phyloP scores from a whole-genome alignment of 202 grass and related monocot species.

The Panicum virgatum region DNA sequence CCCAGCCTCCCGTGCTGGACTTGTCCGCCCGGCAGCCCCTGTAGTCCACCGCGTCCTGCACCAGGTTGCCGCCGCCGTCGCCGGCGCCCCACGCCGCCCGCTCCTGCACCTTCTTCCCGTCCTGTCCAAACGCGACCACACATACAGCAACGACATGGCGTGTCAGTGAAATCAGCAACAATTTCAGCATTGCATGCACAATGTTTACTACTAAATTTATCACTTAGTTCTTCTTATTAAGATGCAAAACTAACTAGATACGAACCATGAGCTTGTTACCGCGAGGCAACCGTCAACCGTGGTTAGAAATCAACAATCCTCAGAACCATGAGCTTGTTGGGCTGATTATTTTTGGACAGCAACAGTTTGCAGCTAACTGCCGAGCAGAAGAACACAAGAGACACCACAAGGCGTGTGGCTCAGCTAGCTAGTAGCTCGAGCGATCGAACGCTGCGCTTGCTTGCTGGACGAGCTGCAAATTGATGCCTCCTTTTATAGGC shows the following conservation, averaged over 20 bases:
- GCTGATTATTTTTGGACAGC: no score
- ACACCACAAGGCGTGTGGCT: background rate
- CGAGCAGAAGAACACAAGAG: background rate
- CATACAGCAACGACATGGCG: background rate
- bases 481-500: slow-evolving; percentile 43
- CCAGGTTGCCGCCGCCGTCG: slow-evolving; percentile 24
- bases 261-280: no score
- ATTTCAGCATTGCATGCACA: background rate
- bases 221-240: background rate
- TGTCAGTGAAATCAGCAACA: background rate
- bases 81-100: slow-evolving; percentile 14
- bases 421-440: background rate
- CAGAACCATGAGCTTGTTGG: slow-evolving; percentile 19
- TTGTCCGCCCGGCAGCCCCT: slow-evolving; percentile 61
- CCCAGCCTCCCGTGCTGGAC: slow-evolving; percentile 78
- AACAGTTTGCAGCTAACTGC: background rate
- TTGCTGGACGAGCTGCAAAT: slow-evolving; percentile 31
- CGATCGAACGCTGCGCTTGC: background rate
- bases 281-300: no score
- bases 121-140: slow-evolving; percentile 26
- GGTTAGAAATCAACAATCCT: no score
- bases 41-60: slow-evolving; percentile 74
- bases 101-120: slow-evolving; percentile 29
- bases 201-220: background rate
- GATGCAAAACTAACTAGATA: background rate